Evolutionary conservation across 2,329 filamentous ascomycete genomes (phyloP), one percentile per base, ranked within the genome.

Genomic region (Plectosphaerella cucumerina): DNA sequence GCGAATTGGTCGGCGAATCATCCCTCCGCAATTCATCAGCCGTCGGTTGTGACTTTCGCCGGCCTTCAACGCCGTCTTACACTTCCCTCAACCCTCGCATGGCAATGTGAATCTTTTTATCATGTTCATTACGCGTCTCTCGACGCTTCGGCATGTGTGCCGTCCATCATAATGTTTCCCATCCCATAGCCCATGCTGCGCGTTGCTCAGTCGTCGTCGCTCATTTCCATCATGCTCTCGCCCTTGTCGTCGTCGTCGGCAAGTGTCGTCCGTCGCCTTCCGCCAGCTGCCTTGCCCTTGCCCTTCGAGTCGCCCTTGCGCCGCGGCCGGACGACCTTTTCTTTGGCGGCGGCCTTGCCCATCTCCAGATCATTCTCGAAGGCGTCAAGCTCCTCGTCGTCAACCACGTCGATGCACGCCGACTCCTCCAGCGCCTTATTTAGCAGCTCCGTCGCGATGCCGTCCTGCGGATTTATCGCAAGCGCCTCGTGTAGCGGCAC

Each of bases 401-500:
- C 77, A 8, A 74, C 69, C 3, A 67, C 70, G 44, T 73, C 73
- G 20, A 71, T 57, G 15, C 71, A 60, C 3, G 78, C 76, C 37
- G 84, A 80, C 65, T 87, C 82, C 23, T 82, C 80, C 2, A 90
- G 71, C 4, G 89, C 87, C 63, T 86, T 86, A 60, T 82, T 85
- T 31, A 94, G 72, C 47, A 94, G 70, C 64, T 94, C 89, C 0
- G 87, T 91, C 3, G 89, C 88, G 57, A 92, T 86, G 5, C 87
- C 84, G 62, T 94, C 89, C 67, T 94, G 89, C 0, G 89, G 87
- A 33, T 82, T 80, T 20, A 93, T 84, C 0, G 89, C 87, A 15
- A 94, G 76, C 1, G 89, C 89, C 67, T 97, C 89, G 59, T 97
- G 94, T 22, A 97, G 74, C 3, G 90, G 84, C 10, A 86, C 78